A percentile compares a stretch with the other conserved stretches of the same genome.
Conservation (phyloP, 2,329 filamentous ascomycete genomes). For the Anisogramma anomala region DNA sequence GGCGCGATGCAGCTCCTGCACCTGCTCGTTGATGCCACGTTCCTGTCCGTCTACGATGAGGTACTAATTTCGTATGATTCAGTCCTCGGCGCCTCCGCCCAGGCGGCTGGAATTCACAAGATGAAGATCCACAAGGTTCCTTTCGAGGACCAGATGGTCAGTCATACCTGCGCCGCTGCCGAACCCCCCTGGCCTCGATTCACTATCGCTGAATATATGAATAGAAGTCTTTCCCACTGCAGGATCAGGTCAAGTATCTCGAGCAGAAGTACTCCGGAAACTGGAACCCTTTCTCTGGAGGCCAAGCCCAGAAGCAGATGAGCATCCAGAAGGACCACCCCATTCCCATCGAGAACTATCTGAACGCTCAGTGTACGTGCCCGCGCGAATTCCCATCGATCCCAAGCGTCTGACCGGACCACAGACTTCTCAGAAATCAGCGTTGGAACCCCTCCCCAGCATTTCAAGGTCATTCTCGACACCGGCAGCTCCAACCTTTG, state of each 20-base stretch:
- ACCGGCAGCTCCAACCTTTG: constrained; percentile 98
- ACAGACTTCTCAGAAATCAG: constrained; percentile 93
- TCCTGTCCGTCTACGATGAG: constrained; percentile 56
- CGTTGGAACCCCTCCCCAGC: constrained; percentile 82
- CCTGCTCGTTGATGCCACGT: background rate
- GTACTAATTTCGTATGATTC: constrained; percentile 7
- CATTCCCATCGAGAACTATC: constrained; percentile 89
- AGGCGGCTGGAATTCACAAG: constrained; percentile 74
- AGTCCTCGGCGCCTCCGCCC: constrained; percentile 48
- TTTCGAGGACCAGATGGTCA: constrained; percentile 80
- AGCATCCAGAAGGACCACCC: constrained; percentile 46
- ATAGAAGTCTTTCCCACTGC: constrained; percentile 66
- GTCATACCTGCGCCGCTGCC: constrained; percentile 23
- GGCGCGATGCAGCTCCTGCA: background rate
- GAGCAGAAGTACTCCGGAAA: constrained; percentile 91
- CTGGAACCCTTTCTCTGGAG: constrained; percentile 12
- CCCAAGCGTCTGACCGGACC: constrained; percentile 6
- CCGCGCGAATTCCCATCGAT: background rate
- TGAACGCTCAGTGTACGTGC: constrained; percentile 91
- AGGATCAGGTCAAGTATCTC: constrained; percentile 68
- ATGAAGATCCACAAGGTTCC: constrained; percentile 97
- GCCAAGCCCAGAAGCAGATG: constrained; percentile 9
- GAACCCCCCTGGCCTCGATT: background rate
- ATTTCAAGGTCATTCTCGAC: constrained; percentile 97
- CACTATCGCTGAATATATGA: constrained; percentile 8